phyloP scores from a whole-genome alignment of 1,284 basidiomycete genomes.

The Volvariella volvacea region DNA sequence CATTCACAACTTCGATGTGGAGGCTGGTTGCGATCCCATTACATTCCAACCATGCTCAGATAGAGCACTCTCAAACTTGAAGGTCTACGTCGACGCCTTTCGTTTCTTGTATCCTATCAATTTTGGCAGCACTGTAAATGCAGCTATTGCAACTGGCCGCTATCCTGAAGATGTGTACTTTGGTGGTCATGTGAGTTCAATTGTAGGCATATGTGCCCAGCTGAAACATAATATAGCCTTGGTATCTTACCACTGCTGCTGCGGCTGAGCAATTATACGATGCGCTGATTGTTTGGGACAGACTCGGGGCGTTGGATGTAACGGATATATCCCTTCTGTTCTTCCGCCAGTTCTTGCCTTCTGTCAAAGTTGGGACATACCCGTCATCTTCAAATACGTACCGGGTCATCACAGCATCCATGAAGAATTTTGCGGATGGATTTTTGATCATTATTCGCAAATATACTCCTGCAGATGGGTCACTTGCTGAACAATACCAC shows the following conservation, averaged over 20 bases:
- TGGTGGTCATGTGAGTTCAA: slow-evolving; percentile 37
- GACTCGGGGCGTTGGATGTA: slow-evolving; percentile 39
- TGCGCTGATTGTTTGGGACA: slow-evolving; percentile 53
- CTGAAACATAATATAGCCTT: slow-evolving; percentile 37
- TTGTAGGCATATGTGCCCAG: not conserved
- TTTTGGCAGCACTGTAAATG: slow-evolving; percentile 30
- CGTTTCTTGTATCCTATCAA: slow-evolving; percentile 45
- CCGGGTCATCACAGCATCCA: slow-evolving; percentile 35
- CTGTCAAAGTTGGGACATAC: slow-evolving; percentile 41
- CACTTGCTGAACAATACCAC: slow-evolving; percentile 52
- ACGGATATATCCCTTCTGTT: slow-evolving; percentile 55
- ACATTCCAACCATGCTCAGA: slow-evolving; percentile 62
- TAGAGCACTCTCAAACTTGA: slow-evolving; percentile 45
- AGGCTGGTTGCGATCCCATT: slow-evolving; percentile 43
- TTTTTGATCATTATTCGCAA: slow-evolving; percentile 48
- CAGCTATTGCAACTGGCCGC: slow-evolving; percentile 46
- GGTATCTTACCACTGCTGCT: slow-evolving; percentile 64
- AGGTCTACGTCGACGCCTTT: slow-evolving; percentile 47
- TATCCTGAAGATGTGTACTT: slow-evolving; percentile 52
- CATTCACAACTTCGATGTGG: slow-evolving; percentile 51
- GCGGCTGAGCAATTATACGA: slow-evolving; percentile 67
- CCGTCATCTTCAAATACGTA: slow-evolving; percentile 37
- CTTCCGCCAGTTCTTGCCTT: slow-evolving; percentile 48
- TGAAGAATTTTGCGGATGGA: slow-evolving; percentile 51
- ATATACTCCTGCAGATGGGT: slow-evolving; percentile 49